Evolutionary conservation across 2,329 filamentous ascomycete species (phyloP).

Genomic region (Aaosphaeria pasadenensis): DNA sequence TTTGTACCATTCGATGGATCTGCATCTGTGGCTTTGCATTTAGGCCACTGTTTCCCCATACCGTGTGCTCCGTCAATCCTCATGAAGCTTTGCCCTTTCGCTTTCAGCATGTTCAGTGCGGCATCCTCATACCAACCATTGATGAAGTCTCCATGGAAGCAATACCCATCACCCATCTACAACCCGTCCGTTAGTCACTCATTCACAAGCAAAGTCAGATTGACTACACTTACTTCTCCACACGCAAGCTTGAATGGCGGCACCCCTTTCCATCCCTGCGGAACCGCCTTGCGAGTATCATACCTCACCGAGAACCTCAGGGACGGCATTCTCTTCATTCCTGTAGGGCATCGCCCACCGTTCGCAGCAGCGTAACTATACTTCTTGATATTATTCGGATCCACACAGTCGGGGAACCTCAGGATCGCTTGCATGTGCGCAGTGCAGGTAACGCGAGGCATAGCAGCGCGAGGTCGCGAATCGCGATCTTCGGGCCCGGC

Average conservation of each 20-base stretch:
- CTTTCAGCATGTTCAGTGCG: slow-evolving; percentile 36
- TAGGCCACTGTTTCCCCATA: slow-evolving; percentile 17
- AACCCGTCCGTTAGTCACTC: not conserved
- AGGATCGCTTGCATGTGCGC: slow-evolving; percentile 14
- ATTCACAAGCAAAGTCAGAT: not conserved
- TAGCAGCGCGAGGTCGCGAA: slow-evolving; percentile 24
- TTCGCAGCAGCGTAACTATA: slow-evolving; percentile 18
- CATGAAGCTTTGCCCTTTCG: slow-evolving; percentile 28
- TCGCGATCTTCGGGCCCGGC: not conserved
- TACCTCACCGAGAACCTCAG: slow-evolving; percentile 44
- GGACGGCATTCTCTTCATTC: slow-evolving; percentile 42
- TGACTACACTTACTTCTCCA: not conserved
- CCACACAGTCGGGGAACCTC: slow-evolving; percentile 41
- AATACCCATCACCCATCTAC: slow-evolving; percentile 22
- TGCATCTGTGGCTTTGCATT: slow-evolving; percentile 32
- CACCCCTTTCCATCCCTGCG: slow-evolving; percentile 35
- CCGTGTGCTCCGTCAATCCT: slow-evolving; percentile 32
- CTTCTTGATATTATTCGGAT: slow-evolving; percentile 20
- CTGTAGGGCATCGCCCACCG: slow-evolving; percentile 34
- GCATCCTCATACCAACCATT: slow-evolving; percentile 42
- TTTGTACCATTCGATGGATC: slow-evolving; percentile 38
- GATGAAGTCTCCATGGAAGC: slow-evolving; percentile 45
- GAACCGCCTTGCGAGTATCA: slow-evolving; percentile 38
- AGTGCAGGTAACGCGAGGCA: slow-evolving; percentile 30
- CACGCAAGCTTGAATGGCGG: slow-evolving; percentile 41